Conservation (phyloP, 73 alveolate genomes). For the Paramecium tetraurelia region DNA sequence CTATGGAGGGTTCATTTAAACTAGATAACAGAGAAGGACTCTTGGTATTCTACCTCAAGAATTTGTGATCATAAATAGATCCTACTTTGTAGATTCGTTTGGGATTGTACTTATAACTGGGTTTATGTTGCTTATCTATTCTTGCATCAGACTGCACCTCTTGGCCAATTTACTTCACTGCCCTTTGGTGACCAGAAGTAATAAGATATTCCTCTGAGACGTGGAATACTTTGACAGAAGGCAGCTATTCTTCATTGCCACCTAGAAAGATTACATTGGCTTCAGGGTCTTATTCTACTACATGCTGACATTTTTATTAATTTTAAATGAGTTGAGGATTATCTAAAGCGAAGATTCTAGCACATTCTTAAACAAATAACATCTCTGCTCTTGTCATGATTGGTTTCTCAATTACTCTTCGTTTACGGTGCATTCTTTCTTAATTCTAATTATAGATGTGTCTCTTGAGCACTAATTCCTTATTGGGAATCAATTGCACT, state of each 20-base stretch:
- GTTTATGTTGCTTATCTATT: background rate
- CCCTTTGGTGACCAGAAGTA: background rate
- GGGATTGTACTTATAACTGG: background rate
- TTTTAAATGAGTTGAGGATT: background rate
- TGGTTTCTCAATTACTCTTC: background rate
- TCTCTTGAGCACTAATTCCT: background rate
- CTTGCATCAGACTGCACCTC: background rate
- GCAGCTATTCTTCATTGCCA: background rate
- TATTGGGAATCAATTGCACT: background rate
- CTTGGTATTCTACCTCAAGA: background rate
- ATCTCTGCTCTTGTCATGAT: background rate
- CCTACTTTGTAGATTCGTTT: background rate
- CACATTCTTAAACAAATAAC: constrained; percentile 1
- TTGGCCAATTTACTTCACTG: background rate
- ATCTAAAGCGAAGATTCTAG: background rate
- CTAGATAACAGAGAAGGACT: background rate
- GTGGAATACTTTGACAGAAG: background rate
- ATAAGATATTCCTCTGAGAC: background rate
- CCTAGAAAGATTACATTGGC: background rate
- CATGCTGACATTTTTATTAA: background rate
- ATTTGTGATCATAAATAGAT: background rate
- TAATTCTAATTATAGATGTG: background rate
- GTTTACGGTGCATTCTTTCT: background rate
- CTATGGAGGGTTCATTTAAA: background rate
- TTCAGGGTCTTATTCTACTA: background rate